Evolutionary conservation across 1,284 basidiomycete genomes (phyloP).

Genomic region (Mycosarcoma maydis): DNA sequence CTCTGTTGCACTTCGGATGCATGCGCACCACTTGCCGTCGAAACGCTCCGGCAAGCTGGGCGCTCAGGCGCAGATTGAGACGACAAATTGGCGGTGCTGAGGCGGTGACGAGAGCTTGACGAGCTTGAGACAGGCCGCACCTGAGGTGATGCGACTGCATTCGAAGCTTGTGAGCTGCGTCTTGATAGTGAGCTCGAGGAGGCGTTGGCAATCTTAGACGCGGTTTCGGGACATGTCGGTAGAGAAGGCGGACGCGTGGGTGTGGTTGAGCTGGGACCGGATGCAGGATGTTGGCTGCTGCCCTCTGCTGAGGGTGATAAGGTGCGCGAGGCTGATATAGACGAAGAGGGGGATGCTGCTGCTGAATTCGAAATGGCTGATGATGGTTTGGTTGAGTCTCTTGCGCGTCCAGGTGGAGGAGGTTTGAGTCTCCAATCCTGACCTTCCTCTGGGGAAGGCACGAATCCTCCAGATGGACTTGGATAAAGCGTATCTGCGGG

Average conservation of each 20-base stretch:
- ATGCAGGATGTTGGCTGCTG: constrained; percentile 4
- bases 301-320: constrained; percentile 13
- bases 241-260: constrained; percentile 41
- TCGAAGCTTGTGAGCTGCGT: constrained; percentile 41
- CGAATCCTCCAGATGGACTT: constrained; percentile 51
- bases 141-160: constrained; percentile 18
- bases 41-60: neutral
- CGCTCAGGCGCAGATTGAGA: neutral
- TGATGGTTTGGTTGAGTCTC: neutral
- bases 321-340: constrained; percentile 3
- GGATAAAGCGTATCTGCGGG: constrained; percentile 54
- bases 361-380: neutral
- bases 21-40: neutral
- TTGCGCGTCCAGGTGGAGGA: constrained; percentile 40
- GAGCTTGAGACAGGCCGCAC: constrained; percentile 27
- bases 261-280: constrained; percentile 14
- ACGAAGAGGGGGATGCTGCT: constrained; percentile 5
- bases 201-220: constrained; percentile 42
- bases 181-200: constrained; percentile 28
- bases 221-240: constrained; percentile 38
- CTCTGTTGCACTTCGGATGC: neutral
- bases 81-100: constrained; percentile 12
- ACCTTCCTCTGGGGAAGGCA: constrained; percentile 51
- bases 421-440: constrained; percentile 54
- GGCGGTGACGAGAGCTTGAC: constrained; percentile 19